These are phyloP conservation scores for Globisporangium cederbergense DNA, from an alignment of 352 stramenopile species.

Conservation along the genomic window DNA sequence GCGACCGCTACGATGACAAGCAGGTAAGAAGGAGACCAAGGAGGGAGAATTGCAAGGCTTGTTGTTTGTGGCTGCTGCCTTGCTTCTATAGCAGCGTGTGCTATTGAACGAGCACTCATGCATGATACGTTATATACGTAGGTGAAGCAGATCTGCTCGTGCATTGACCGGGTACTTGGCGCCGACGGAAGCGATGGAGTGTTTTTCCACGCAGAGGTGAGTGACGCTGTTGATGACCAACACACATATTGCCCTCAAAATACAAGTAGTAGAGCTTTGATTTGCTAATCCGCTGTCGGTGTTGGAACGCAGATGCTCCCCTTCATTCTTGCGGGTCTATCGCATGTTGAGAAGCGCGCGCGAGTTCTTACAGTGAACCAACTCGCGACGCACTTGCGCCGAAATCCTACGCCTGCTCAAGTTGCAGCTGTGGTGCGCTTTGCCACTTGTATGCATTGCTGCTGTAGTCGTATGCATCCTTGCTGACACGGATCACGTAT, in stretches of 20 bases:
- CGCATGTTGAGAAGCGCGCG: slow-evolving; percentile 56
- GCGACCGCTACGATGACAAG: slow-evolving; percentile 51
- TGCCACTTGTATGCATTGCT: neutral
- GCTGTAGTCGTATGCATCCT: neutral
- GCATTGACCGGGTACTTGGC: slow-evolving; percentile 72
- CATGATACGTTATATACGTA: slow-evolving; percentile 12
- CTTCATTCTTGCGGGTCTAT: slow-evolving; percentile 66
- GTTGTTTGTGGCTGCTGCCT: neutral
- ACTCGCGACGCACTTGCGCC: slow-evolving; percentile 59
- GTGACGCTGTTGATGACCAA: neutral
- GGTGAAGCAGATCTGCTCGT: slow-evolving; percentile 70
- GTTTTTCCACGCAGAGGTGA: slow-evolving; percentile 71
- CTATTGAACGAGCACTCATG: neutral
- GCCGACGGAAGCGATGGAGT: slow-evolving; percentile 45
- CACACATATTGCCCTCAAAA: neutral
- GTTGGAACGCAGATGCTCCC: slow-evolving; percentile 50
- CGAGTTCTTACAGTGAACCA: slow-evolving; percentile 68
- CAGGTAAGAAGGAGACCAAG: slow-evolving; percentile 30
- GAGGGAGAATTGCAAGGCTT: neutral
- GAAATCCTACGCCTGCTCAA: slow-evolving; percentile 45
- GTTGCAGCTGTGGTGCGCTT: slow-evolving; percentile 45
- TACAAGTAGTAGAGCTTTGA: neutral
- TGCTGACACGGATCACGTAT: slow-evolving; percentile 4
- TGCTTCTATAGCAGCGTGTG: neutral
- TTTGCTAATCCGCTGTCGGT: neutral